Evolutionary conservation across 768 basidiomycete species (phyloP).

Genomic region (Panaeolus cyanescens): DNA sequence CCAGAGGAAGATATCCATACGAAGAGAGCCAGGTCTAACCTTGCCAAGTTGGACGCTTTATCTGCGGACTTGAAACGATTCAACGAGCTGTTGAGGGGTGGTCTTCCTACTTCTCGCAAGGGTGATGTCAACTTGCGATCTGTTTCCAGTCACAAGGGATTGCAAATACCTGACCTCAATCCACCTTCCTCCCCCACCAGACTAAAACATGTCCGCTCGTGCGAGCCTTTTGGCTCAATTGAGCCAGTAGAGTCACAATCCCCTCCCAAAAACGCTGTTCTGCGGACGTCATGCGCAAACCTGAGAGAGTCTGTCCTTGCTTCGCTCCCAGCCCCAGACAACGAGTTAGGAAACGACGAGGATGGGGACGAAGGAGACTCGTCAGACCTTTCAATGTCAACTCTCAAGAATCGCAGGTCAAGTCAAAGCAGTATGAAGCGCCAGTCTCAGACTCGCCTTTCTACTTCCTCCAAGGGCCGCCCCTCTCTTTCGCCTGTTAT

Average conservation of each 20-base stretch:
- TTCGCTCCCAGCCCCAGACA: not conserved
- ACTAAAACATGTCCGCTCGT: constrained; percentile 18
- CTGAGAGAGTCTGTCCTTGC: not conserved
- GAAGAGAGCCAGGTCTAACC: constrained; percentile 8
- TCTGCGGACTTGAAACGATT: constrained; percentile 20
- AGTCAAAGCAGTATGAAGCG: not conserved
- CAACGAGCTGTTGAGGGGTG: constrained; percentile 18
- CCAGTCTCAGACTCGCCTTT: not conserved
- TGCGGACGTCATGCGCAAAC: not conserved
- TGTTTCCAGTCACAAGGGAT: not conserved
- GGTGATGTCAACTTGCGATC: not conserved
- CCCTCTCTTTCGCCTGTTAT: not conserved
- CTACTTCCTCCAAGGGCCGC: not conserved
- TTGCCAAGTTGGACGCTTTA: constrained; percentile 21
- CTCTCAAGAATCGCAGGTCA: not conserved
- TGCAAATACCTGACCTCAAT: not conserved
- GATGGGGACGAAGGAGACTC: not conserved
- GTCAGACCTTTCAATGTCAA: not conserved
- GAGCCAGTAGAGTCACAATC: not conserved
- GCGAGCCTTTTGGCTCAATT: constrained; percentile 11
- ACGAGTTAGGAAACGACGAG: not conserved
- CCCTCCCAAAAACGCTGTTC: not conserved
- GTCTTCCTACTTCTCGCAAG: constrained; percentile 1
- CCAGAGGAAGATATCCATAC: not conserved
- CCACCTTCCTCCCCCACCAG: not conserved